Evolutionary conservation across 2,329 filamentous ascomycete genomes (phyloP), one percentile per base, ranked within the genome.

Genomic region (Trichoderma citrinoviride): DNA sequence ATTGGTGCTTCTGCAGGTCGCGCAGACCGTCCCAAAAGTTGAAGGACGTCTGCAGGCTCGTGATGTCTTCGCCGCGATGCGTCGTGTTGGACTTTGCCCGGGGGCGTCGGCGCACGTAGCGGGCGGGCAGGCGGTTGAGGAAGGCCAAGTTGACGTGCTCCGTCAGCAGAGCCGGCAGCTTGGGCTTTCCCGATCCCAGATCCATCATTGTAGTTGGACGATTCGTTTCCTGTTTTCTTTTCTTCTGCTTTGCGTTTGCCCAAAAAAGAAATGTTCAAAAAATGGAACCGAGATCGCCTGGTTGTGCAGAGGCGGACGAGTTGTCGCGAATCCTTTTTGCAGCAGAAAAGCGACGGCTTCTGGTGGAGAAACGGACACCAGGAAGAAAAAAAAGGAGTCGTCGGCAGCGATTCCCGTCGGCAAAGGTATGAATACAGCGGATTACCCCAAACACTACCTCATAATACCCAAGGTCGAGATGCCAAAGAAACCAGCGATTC

Each of bases 21-120:
- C 87, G 85, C 67, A 97, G 78, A 14, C 92, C 93, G 73, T 96
- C 90, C 72, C 85, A 82, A 5, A 92, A 89, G 70, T 90, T 93
- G 77, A 93, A 91, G 1, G 93, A 97, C 17, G 88, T 93, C 77
- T 96, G 86, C 63, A 97, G 82, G 33, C 83, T 84, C 57, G 92
- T 86, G 73, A 97, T 86, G 68, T 89, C 90, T 57, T 91, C 76
- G 50, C 73, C 71, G 49, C 74, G 75, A 62, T 71, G 68, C 46
- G 70, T 68, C 29, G 71, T 69, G 67, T 77, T 77, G 14, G 77
- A 77, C 54, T 77, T 75, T 55, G 73, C 73, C 53, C 78, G 77
- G 55, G 72, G 74, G 44, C 79, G 77, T 62, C 75, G 74, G 66
- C 74, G 72, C 66, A 76, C 75, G 69, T 78, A 79, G 67, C 78